phyloP scores from a whole-genome alignment of 768 basidiomycete genomes.

The Cubamyces lactineus region DNA sequence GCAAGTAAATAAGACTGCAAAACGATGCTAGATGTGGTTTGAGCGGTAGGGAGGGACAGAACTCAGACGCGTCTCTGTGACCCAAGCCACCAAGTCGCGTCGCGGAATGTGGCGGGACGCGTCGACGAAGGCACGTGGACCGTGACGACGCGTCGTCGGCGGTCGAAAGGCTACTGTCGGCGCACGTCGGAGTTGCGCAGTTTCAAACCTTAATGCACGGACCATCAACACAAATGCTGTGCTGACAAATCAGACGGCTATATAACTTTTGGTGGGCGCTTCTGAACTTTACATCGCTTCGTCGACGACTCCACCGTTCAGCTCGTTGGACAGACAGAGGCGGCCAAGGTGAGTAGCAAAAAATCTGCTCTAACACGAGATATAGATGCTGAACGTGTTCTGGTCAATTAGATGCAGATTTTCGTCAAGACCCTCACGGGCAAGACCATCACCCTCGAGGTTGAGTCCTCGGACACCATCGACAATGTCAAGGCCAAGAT shows the following conservation, averaged over 20 bases:
- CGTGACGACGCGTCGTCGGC: slow-evolving; percentile 30
- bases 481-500: slow-evolving; percentile 99
- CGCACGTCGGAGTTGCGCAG: slow-evolving; percentile 18
- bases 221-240: slow-evolving; percentile 42
- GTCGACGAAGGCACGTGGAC: slow-evolving; percentile 22
- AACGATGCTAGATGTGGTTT: too few relatives aligned
- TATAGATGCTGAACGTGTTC: slow-evolving; percentile 53
- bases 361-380: not conserved
- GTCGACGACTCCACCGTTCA: slow-evolving; percentile 93
- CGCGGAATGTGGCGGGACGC: slow-evolving; percentile 18
- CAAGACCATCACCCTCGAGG: slow-evolving; percentile 98
- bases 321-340: slow-evolving; percentile 88
- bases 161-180: slow-evolving; percentile 19
- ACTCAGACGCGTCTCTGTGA: not conserved
- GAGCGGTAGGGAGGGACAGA: not conserved
- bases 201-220: slow-evolving; percentile 44
- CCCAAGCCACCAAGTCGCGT: slow-evolving; percentile 4
- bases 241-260: slow-evolving; percentile 33
- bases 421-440: slow-evolving; percentile 99
- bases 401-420: slow-evolving; percentile 80
- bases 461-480: slow-evolving; percentile 96
- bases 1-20: not conserved
- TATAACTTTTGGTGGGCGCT: slow-evolving; percentile 18
- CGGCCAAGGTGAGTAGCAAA: slow-evolving; percentile 47
- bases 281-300: slow-evolving; percentile 52